A percentile compares a stretch with the other conserved stretches of the same genome.
Conservation (phyloP, 2,329 filamentous ascomycete species). For the Colletotrichum costaricense region DNA sequence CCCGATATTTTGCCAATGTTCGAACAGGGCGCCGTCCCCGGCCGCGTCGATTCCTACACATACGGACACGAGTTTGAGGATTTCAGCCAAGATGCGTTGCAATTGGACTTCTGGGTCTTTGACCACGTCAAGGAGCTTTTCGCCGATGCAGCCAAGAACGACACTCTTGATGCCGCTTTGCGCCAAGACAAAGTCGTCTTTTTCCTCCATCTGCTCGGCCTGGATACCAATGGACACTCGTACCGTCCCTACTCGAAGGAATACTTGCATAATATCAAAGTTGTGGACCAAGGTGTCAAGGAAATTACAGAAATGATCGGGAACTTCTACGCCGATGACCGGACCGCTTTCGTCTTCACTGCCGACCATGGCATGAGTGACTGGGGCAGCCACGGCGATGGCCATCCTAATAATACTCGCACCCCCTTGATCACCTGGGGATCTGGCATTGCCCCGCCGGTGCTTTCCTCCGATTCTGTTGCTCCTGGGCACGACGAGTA, state of each 20-base stretch:
- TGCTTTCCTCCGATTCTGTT: constrained; percentile 61
- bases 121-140: constrained; percentile 92
- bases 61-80: constrained; percentile 91
- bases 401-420: constrained; percentile 95
- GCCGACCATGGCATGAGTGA: constrained; percentile 99
- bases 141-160: constrained; percentile 80
- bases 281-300: constrained; percentile 90
- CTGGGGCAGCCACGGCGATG: constrained; percentile 98
- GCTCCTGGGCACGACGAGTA: constrained; percentile 91
- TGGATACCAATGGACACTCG: constrained; percentile 90
- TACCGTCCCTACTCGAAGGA: constrained; percentile 94
- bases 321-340: constrained; percentile 84
- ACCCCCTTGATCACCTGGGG: constrained; percentile 96
- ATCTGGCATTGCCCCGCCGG: constrained; percentile 84
- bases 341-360: constrained; percentile 96
- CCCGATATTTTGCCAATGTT: constrained; percentile 99
- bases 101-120: constrained; percentile 95
- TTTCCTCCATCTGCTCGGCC: constrained; percentile 90
- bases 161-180: constrained; percentile 77
- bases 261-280: constrained; percentile 92
- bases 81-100: constrained; percentile 83
- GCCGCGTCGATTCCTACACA: constrained; percentile 85
- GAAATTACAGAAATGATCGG: constrained; percentile 86
- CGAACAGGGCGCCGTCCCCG: constrained; percentile 87
- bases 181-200: constrained; percentile 91